Evolutionary conservation across 2,329 filamentous ascomycete species (phyloP), one percentile per base, ranked within the genome.

Genomic region (Chrysoporthe austroafricana): DNA sequence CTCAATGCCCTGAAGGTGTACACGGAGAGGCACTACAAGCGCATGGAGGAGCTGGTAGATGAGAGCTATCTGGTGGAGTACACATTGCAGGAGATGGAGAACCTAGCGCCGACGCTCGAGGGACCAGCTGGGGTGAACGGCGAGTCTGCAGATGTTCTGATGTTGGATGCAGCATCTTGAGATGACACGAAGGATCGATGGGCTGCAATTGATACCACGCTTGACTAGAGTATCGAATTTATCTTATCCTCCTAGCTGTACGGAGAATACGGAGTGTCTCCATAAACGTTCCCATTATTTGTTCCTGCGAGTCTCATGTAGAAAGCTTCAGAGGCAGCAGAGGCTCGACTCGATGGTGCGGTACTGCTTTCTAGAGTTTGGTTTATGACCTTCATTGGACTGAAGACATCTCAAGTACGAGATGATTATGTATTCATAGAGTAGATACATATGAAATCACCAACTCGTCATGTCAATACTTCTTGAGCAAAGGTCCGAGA

Each of bases 31-130:
- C 96, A 99, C 78, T 97, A 97, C 78, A 91, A 90, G 78, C 86
- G 95, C 65, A 86, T 96, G 73, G 94, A 97, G 77, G 95, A 97
- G 75, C 81, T 97, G 73, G 88, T 94, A 52, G 95, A 98, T 76
- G 96, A 98, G 82, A 97, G 94, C 76, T 98, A 94, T 79, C 80
- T 99, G 74, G 87, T 98, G 52, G 93, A 97, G 79, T 98, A 96
- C 85, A 96, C 95, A 70, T 82, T 98, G 70, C 87, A 90, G 74
- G 92, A 97, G 81, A 98, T 98, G 94, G 94, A 97, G 75, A 91
- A 85, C 77, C 84, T 90, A 70, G 83, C 83, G 52, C 84, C 85
- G 8, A 73, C 79, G 57, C 44, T 69, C 64, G 78, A 77, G 44
- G 75, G 66, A 5, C 7, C 13, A 0, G 44, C n/a, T 11, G 70